Evolutionary conservation across 169 alveolate species (phyloP).

Genomic region (Plasmodium cynomolgi): DNA sequence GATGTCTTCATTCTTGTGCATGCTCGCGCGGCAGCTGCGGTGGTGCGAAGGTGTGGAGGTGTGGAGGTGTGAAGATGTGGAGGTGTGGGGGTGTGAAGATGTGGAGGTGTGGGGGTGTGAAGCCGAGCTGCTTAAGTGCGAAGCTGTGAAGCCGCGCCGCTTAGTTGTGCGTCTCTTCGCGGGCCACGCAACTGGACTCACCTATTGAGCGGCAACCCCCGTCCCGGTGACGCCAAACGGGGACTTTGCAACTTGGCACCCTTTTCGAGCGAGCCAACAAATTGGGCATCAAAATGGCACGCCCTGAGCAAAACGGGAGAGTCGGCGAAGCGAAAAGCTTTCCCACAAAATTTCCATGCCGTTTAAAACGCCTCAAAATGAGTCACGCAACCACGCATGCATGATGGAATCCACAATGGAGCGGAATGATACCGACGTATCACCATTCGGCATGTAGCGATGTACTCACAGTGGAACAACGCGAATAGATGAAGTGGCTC

Average conservation of each 20-base stretch:
- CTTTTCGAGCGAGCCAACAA: background rate
- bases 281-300: background rate
- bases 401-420: background rate
- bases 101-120: no score
- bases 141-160: background rate
- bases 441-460: background rate
- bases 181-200: background rate
- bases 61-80: background rate
- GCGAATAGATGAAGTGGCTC: background rate
- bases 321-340: background rate
- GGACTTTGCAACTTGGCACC: background rate
- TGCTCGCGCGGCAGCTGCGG: background rate
- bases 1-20: slow-evolving; percentile 55
- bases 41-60: background rate
- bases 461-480: background rate
- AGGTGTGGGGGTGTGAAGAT: no score
- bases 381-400: background rate
- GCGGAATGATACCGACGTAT: background rate
- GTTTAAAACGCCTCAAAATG: background rate
- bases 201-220: background rate
- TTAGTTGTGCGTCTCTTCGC: background rate
- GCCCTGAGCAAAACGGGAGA: background rate
- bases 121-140: background rate
- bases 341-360: background rate
- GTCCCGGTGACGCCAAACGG: background rate